Conservation (phyloP, 2,329 filamentous ascomycete species). For the Monosporascus sp. region DNA sequence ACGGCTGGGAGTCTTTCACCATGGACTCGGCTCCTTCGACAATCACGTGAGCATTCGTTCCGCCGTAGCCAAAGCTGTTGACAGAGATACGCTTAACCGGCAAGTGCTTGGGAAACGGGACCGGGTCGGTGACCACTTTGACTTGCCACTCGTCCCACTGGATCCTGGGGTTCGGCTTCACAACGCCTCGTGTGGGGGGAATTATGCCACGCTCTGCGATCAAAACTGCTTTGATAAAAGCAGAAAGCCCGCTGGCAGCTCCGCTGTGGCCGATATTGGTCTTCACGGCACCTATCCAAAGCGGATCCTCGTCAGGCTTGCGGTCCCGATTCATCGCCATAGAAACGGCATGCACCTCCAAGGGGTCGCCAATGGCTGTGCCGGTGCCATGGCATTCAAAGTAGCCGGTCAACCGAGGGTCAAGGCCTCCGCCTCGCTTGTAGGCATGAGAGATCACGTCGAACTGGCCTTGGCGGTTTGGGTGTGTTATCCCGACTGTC, state of each 20-base stretch:
- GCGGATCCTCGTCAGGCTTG: conserved; percentile 5
- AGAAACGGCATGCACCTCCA: conserved; percentile 13
- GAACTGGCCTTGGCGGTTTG: conserved; percentile 11
- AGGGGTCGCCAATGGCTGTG: conserved; percentile 16
- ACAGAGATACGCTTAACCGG: conserved; percentile 13
- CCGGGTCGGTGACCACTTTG: conserved; percentile 8
- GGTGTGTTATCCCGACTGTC: conserved; percentile 13
- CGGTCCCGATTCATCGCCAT: conserved; percentile 9
- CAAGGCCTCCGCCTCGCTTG: conserved; percentile 1
- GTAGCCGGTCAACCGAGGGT: conserved; percentile 5
- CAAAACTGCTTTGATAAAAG: conserved; percentile 14
- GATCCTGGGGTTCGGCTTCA: conserved; percentile 13
- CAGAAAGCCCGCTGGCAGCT: conserved; percentile 11
- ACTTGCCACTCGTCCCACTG: conserved; percentile 18
- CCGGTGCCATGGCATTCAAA: conserved; percentile 20
- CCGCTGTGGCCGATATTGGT: conserved; percentile 17
- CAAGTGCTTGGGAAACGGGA: conserved; percentile 3
- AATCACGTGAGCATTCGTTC: conserved; percentile 12
- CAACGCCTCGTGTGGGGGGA: conserved; percentile 7
- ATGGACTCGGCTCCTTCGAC: conserved; percentile 3
- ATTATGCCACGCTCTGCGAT: conserved; percentile 9
- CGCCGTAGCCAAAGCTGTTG: conserved; percentile 18
- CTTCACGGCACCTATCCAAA: conserved; percentile 16
- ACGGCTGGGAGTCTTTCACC: not conserved
- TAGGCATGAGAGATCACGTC: conserved; percentile 5